phyloP scores from a whole-genome alignment of 768 basidiomycete species.

The Terana coerulea region DNA sequence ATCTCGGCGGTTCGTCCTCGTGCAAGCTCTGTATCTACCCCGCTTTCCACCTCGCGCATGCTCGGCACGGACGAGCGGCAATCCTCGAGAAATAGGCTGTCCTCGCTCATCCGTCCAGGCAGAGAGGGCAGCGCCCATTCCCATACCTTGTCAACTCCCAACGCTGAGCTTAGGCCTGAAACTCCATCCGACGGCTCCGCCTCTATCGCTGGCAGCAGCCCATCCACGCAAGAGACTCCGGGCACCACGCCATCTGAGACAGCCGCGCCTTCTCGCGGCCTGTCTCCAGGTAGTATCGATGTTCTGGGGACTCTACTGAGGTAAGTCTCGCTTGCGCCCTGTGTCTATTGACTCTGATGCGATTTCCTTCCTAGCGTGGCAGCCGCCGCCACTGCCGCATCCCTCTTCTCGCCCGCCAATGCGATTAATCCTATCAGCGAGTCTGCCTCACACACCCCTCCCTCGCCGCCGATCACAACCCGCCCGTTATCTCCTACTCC shows the following conservation, averaged over 20 bases:
- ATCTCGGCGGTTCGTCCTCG: constrained; percentile 27
- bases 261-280: constrained; percentile 29
- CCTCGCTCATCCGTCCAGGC: constrained; percentile 34
- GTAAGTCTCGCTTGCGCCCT: constrained; percentile 35
- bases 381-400: constrained; percentile 89
- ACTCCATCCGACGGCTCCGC: constrained; percentile 5
- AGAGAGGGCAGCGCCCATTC: constrained; percentile 17
- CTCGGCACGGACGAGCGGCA: constrained; percentile 26
- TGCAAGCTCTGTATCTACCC: constrained; percentile 24
- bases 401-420: constrained; percentile 55
- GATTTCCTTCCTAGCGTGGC: constrained; percentile 49
- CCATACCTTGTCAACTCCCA: not conserved
- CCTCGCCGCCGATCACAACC: constrained; percentile 18
- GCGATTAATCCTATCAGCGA: constrained; percentile 24
- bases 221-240: not conserved
- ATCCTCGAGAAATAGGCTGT: constrained; percentile 31
- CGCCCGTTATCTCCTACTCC: constrained; percentile 41
- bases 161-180: constrained; percentile 4
- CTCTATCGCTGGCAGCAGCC: constrained; percentile 1
- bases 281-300: constrained; percentile 73
- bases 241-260: constrained; percentile 8
- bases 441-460: constrained; percentile 12
- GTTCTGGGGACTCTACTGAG: constrained; percentile 81
- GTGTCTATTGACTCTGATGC: constrained; percentile 1
- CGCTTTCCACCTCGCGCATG: constrained; percentile 8